Evolutionary conservation across 2,329 filamentous ascomycete species (phyloP), one percentile per base, ranked within the genome.

Genomic region (Colletotrichum liaoningense): DNA sequence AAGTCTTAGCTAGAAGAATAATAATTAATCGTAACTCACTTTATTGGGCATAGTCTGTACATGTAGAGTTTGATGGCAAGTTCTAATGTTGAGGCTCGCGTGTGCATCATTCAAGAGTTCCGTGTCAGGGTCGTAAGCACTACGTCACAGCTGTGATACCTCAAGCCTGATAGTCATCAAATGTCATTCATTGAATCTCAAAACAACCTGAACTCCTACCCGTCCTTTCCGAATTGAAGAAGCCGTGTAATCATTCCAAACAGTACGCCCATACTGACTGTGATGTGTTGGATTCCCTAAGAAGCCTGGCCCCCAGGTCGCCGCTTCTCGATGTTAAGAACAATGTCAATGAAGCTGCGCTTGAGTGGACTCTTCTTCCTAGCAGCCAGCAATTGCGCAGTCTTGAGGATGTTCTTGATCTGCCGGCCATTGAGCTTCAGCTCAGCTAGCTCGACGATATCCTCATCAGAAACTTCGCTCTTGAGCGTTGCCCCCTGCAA

Each of bases 351-450:
- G 22, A 75, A 75, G 24, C 54, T 64, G 8, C 73, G 73, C 64
- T 69, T 49, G 2, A 75, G 28, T 5, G 65, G 76, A 2, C 78
- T 77, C 28, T 72, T 76, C 76, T 80, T 81, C 28, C 81, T 49
- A 1, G 76, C 77, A 4, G 95, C 94, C 12, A 85, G 80, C 7
- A 85, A 63, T 71, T 82, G 80, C 0, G 81, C 80, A 7, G 80
- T 81, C 77, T 85, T 85, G 75, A 85, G 76, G n/a, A 84, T 62
- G 52, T 86, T 88, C 78, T 87, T 87, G 64, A 88, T 88, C 80
- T 88, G 85, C 4, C 86, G 80, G 0, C 86, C 85, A 63, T 88
- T 88, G 22, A 88, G 80, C 19, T 80, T 76, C 65, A 86, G 78
- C 56, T 78, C 67, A 0, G 85, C 78, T 33, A 88, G 76, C 67